Evolutionary conservation across 768 basidiomycete genomes (phyloP), one percentile per base, ranked within the genome.

Genomic region (Heimioporus sp.): DNA sequence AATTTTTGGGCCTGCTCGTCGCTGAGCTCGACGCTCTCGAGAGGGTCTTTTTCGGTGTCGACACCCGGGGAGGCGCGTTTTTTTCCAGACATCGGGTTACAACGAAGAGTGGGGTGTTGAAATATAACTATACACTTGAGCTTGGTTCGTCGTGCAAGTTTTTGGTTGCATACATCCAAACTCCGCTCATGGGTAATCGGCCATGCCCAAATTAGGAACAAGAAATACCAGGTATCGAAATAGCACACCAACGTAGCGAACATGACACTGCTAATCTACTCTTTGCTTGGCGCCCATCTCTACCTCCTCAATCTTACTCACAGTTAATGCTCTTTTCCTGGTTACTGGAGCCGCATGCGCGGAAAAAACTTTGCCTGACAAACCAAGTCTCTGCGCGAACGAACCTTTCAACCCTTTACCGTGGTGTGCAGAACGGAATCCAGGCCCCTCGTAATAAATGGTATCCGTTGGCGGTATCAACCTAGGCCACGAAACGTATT

Each of bases 401-500:
- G 73, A 61, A 34, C 68, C 69, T 24, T 73, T 72, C 48, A 92
- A 64, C 1, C 93, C 93, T 65, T 84, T 90, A 17, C 94, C 93
- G 53, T 88, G 76, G 49, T 82, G 76, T 5, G 74, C 82, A 5
- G 90, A 87, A 34, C 90, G 85, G 75, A 80, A 92, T 5, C 94
- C 95, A 32, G 92, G 88, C 15, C 97, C 97, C 43, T 79, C 77
- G 68, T 98, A 99, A 64, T 89, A 84, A 50, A 98, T 86, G 46
- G 86, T 75, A 51, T 92, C 90, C 28, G 75, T 73, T 5, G 86
- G 83, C 0, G 92, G 88, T 56, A 89, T 80, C 49, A 99, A 78
- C 11, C 87, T 81, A 12, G 97, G 97, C 91, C 94, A 98, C 15
- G 89, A 81, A 49, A 99, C 96, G 65, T 97, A 99, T 55, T 93